Evolutionary conservation across 805 yeast genomes (phyloP), one percentile per base, ranked within the genome.

Genomic region (Candida sakaeoensis): DNA sequence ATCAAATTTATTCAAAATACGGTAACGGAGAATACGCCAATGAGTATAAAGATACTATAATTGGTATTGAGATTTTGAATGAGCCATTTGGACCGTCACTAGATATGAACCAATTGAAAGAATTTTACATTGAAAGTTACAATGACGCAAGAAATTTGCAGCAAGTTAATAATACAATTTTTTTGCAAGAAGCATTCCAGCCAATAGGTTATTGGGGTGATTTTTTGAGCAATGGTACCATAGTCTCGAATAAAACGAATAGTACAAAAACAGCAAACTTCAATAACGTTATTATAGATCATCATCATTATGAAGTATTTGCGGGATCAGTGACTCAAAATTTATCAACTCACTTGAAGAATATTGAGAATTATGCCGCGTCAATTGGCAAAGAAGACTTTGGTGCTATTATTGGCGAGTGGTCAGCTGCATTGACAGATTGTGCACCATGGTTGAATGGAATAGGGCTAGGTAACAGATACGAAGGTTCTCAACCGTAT

Each of bases 381-480:
- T 44, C 65, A 40, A 52, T 74, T 55, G 14, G 51, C 36, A 25
- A 64, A 28, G 70, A 71, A 37, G 45, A 50, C 17, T 67, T 63
- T 41, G 77, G 77, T 23, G 75, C 79, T 3, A 67, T 82, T 6
- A 75, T 79, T 29, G 86, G 88, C 3, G 88, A 82, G 58, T 82
- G 82, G 81, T 71, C 80, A 15, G 86, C 80, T 15, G 87, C 83
- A 5, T 64, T 82, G 34, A 81, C 86, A 1, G 89, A 82, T 52
- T 81, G 87, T 58, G 77, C 85, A 3, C 66, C 63, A 17, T 82
- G 85, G 86, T 57, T 82, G 38, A 82, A 81, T 50, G 87, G 87
- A 37, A 78, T 79, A 12, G 82, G 82, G 3, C 61, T 77, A 18
- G 85, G 85, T n/a, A 68, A 85, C 1, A 68, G 88, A 41, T 81